Evolutionary conservation across 371 early-diverging fungal species (phyloP).

Genomic region (Mortierella sp.): DNA sequence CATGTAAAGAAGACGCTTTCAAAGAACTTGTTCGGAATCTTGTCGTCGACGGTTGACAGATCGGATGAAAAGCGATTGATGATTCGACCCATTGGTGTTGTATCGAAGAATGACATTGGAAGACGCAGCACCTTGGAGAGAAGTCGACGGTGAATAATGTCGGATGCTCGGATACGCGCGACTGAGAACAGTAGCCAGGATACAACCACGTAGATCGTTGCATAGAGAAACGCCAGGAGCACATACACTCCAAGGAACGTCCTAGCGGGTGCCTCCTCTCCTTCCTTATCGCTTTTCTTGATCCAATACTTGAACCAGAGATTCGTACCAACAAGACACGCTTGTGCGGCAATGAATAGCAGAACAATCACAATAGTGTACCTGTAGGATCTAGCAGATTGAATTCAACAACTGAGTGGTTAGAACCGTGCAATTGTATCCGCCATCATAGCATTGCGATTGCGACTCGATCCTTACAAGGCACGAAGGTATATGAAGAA

Average conservation of each 20-base stretch:
- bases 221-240: conserved; percentile 22
- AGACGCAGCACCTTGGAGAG: conserved; percentile 64
- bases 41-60: conserved; percentile 84
- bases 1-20: conserved; percentile 62
- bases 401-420: neutral
- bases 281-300: conserved; percentile 8
- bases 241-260: conserved; percentile 35
- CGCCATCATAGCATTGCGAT: no score
- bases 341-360: conserved; percentile 25
- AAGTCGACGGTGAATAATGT: conserved; percentile 55
- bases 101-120: conserved; percentile 81
- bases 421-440: no score
- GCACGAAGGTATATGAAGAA: conserved; percentile 15
- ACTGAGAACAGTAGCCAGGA: conserved; percentile 53
- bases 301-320: conserved; percentile 49
- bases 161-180: conserved; percentile 57
- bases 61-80: conserved; percentile 92
- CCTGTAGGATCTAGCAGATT: conserved; percentile 5
- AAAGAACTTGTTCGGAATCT: conserved; percentile 71
- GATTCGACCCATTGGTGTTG: conserved; percentile 84
- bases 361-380: neutral
- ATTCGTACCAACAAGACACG: conserved; percentile 22
- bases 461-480: conserved; percentile 17
- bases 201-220: conserved; percentile 26
- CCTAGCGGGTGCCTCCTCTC: neutral